phyloP scores from a whole-genome alignment of 345 rosid species.

The Dimocarpus longan region DNA sequence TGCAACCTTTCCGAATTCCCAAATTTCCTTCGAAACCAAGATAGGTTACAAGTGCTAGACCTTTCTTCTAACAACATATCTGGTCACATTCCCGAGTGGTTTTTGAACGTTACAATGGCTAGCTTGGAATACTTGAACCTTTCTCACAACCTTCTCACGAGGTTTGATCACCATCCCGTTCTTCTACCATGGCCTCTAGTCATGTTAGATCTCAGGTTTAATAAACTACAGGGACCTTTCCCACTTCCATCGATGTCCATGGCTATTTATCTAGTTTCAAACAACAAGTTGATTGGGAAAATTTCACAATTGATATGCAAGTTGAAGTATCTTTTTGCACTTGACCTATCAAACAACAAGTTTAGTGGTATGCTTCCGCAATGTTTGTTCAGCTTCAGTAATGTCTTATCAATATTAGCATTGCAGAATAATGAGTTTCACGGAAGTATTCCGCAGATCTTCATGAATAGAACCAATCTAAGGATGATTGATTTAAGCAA shows the following conservation, averaged over 20 bases:
- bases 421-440: constrained; percentile 20
- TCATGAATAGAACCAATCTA: background rate
- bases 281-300: constrained; percentile 24
- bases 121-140: background rate
- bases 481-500: constrained; percentile 18
- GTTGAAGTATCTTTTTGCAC: background rate
- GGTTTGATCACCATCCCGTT: constrained; percentile 10
- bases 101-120: background rate
- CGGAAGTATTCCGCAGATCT: constrained; percentile 16
- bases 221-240: background rate
- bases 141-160: constrained; percentile 1
- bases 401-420: background rate
- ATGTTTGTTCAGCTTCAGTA: constrained; percentile 22
- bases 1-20: constrained; percentile 30
- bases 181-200: background rate
- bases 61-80: constrained; percentile 26
- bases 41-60: constrained; percentile 3
- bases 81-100: background rate
- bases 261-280: rapidly evolving
- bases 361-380: constrained; percentile 26
- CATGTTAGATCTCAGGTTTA: background rate
- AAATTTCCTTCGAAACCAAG: constrained; percentile 17
- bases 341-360: constrained; percentile 32
- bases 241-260: background rate
- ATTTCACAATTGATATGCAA: constrained; percentile 21